A percentile compares a stretch with the other conserved stretches of the same genome.
phyloP scores from a whole-genome alignment of 2,329 filamentous ascomycete genomes.

The Fusarium chuoi region DNA sequence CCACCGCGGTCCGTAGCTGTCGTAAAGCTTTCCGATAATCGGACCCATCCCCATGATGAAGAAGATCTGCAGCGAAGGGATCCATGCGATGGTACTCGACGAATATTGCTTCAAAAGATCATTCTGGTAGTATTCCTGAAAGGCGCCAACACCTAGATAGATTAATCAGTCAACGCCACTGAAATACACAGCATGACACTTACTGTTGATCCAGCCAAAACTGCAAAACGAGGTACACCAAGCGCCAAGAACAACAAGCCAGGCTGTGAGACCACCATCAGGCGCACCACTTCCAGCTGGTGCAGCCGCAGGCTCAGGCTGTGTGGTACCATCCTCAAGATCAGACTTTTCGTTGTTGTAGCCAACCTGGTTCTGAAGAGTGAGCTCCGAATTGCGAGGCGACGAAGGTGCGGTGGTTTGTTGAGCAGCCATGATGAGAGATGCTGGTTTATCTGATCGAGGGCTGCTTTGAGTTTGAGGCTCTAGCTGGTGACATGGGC shows the following conservation, averaged over 20 bases:
- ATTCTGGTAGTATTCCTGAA: constrained; percentile 68
- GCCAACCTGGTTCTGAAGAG: constrained; percentile 5
- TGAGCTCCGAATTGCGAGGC: constrained; percentile 20
- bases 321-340: constrained; percentile 13
- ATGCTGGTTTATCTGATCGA: background rate
- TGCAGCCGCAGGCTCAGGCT: background rate
- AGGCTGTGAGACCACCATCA: constrained; percentile 44
- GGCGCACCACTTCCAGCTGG: constrained; percentile 2
- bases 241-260: constrained; percentile 53
- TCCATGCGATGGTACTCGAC: constrained; percentile 69
- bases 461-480: constrained; percentile 2
- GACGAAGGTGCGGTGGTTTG: background rate
- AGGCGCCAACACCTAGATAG: constrained; percentile 57
- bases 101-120: constrained; percentile 60
- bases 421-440: constrained; percentile 7
- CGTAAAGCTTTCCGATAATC: constrained; percentile 70
- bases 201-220: constrained; percentile 60
- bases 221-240: constrained; percentile 56
- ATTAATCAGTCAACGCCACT: background rate
- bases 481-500: constrained; percentile 10
- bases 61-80: constrained; percentile 65
- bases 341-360: constrained; percentile 24
- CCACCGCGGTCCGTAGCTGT: constrained; percentile 69
- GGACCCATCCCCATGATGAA: constrained; percentile 67
- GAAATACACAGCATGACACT: background rate